phyloP scores from a whole-genome alignment of 129 eudicot genomes.

The Logfia minima region DNA sequence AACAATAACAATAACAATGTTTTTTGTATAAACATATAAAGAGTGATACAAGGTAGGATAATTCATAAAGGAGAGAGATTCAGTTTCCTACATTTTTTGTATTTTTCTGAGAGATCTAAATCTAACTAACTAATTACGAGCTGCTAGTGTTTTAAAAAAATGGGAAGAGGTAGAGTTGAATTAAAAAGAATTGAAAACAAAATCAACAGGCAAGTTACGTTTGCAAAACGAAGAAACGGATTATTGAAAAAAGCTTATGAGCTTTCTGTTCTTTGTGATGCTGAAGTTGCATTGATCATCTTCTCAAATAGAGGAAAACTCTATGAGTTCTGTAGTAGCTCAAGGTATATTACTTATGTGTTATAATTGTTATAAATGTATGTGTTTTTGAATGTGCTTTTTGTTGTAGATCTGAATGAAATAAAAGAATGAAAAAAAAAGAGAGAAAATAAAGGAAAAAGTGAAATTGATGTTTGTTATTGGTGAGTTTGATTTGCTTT shows the following conservation, averaged over 20 bases:
- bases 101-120: not conserved
- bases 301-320: slow-evolving; percentile 90
- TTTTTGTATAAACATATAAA: slow-evolving; percentile 18
- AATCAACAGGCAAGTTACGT: slow-evolving; percentile 84
- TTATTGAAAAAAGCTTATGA: slow-evolving; percentile 86
- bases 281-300: slow-evolving; percentile 80
- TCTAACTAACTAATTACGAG: not conserved
- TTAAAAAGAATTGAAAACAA: slow-evolving; percentile 84
- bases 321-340: slow-evolving; percentile 86
- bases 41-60: slow-evolving; percentile 46
- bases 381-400: not conserved
- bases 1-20: not conserved
- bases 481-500: slow-evolving; percentile 38
- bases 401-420: slow-evolving; percentile 38
- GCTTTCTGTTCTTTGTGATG: slow-evolving; percentile 88
- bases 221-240: slow-evolving; percentile 81
- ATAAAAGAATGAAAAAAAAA: not conserved
- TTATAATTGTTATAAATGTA: not conserved
- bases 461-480: slow-evolving; percentile 6
- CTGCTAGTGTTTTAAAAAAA: slow-evolving; percentile 16
- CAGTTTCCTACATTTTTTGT: slow-evolving; percentile 28
- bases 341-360: slow-evolving; percentile 49
- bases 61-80: slow-evolving; percentile 29
- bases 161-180: slow-evolving; percentile 92
- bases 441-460: slow-evolving; percentile 8